Evolutionary conservation across 169 alveolate species (phyloP).

Genomic region (Blepharisma undulans): DNA sequence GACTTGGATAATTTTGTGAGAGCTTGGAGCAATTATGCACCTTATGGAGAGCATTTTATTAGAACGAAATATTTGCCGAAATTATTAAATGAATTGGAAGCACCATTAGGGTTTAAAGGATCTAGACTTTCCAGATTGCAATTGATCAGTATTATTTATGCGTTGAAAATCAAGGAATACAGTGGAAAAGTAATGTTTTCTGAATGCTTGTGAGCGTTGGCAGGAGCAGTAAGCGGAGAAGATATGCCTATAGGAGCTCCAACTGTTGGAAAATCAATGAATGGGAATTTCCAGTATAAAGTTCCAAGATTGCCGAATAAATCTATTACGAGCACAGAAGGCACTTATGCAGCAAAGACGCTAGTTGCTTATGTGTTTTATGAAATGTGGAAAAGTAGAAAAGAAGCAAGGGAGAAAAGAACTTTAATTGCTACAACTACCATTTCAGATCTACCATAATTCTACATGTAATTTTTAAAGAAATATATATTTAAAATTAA

Average conservation of each 20-base stretch:
- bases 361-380: neutral
- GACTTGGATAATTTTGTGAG: neutral
- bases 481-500: too few relatives aligned
- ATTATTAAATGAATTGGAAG: neutral
- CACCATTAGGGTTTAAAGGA: constrained; percentile 30
- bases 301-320: neutral
- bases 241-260: constrained; percentile 25
- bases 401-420: neutral
- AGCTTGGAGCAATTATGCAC: constrained; percentile 7
- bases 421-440: neutral
- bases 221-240: neutral
- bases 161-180: neutral
- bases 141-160: neutral
- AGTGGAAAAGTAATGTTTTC: constrained; percentile 10
- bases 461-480: neutral
- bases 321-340: neutral
- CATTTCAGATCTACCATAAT: neutral
- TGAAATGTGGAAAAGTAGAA: neutral
- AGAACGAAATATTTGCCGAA: neutral
- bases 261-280: neutral
- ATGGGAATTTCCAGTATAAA: neutral
- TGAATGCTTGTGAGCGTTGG: neutral
- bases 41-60: constrained; percentile 22
- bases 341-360: neutral
- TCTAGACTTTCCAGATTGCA: neutral